Conservation (phyloP, 176 grass and related monocot genomes). For the Otatea glauca region DNA sequence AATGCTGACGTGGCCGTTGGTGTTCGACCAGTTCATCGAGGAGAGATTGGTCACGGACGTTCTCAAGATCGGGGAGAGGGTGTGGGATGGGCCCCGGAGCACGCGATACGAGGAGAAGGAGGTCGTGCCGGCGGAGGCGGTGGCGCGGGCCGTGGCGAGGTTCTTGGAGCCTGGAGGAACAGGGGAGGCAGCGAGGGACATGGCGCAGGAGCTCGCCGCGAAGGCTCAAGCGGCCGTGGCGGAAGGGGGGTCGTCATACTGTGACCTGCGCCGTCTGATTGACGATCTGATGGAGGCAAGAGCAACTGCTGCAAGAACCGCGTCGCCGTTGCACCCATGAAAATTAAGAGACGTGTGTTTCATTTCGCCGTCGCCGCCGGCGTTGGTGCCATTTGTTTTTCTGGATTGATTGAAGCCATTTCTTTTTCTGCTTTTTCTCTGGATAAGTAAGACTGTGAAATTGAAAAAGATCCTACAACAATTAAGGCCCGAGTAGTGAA, state of each 20-base stretch:
- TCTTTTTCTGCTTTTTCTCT: too few relatives aligned
- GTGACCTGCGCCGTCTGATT: conserved; percentile 26
- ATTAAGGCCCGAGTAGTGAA: too few relatives aligned
- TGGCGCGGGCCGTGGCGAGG: conserved; percentile 21
- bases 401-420: too few relatives aligned
- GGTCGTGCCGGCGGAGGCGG: background rate
- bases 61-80: background rate
- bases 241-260: conserved; percentile 27
- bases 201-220: conserved; percentile 11
- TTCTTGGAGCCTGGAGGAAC: conserved; percentile 30
- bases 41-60: conserved; percentile 48
- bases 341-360: too few relatives aligned
- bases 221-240: conserved; percentile 33
- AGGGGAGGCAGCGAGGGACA: conserved; percentile 15
- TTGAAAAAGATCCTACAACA: too few relatives aligned
- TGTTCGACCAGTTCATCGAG: conserved; percentile 57
- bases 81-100: conserved; percentile 13
- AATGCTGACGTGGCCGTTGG: conserved; percentile 61
- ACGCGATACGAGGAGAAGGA: background rate
- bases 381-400: too few relatives aligned
- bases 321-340: too few relatives aligned
- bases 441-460: too few relatives aligned
- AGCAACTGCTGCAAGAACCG: too few relatives aligned
- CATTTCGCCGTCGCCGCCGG: too few relatives aligned
- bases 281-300: conserved; percentile 8